A percentile compares a stretch with the other conserved stretches of the same genome.
phyloP scores from a whole-genome alignment of 139 green algal species.

The Coccomyxa sp. region DNA sequence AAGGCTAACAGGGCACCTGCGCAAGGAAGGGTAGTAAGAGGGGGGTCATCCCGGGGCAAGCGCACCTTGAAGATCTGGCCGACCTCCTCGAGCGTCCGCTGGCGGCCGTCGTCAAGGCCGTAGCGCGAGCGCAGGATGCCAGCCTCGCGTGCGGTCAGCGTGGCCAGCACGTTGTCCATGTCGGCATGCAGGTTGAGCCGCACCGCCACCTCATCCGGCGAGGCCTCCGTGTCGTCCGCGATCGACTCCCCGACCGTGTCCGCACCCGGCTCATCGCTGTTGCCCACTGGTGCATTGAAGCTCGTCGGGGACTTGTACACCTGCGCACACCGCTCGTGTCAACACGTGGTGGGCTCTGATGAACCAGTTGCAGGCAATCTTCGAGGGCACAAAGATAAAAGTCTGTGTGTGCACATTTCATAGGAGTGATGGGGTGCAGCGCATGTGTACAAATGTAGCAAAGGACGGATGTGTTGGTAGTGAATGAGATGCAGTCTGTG shows the following conservation, averaged over 20 bases:
- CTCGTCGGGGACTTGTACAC: neutral
- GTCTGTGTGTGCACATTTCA: too few species aligned
- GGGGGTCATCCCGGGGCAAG: neutral
- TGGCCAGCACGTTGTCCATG: conserved; percentile 51
- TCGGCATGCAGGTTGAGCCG: conserved; percentile 25
- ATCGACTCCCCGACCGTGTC: conserved; percentile 21
- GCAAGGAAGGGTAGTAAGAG: too few species aligned
- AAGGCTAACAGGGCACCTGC: too few species aligned
- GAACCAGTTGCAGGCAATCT: too few species aligned
- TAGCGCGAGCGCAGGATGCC: conserved; percentile 77
- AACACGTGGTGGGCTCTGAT: neutral
- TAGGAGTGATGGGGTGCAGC: too few species aligned
- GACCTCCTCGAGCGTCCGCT: conserved; percentile 54
- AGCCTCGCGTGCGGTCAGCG: conserved; percentile 58
- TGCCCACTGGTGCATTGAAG: conserved; percentile 1
- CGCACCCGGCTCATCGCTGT: neutral
- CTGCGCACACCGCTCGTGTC: conserved; percentile 1
- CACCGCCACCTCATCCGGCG: neutral
- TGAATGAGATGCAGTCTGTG: too few species aligned
- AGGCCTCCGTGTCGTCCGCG: conserved; percentile 29
- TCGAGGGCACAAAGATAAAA: too few species aligned
- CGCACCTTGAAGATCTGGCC: conserved; percentile 32
- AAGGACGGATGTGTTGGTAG: too few species aligned
- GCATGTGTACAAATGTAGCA: too few species aligned
- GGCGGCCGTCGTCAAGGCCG: conserved; percentile 49